Evolutionary conservation across 495 filamentous ascomycete genomes (phyloP), one percentile per base, ranked within the genome.

Genomic region (Tuber indicum): DNA sequence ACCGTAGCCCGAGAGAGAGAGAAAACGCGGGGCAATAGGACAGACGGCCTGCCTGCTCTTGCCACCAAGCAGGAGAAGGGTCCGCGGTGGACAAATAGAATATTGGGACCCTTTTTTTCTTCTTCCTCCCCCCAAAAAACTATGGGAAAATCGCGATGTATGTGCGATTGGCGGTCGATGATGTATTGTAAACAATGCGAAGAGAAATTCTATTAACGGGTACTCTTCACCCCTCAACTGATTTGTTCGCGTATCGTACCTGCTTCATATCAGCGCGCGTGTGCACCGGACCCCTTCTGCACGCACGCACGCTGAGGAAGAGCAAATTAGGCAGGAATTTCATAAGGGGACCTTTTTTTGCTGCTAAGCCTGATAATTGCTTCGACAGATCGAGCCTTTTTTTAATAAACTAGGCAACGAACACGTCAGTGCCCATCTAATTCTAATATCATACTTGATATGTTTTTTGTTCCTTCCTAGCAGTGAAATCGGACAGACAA

Each of bases 241-340:
- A 66, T 66, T 66, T 66, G 58, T 26, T 66, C 58, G 58, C 44
- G 75, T 71, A 62, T 71, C 44, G 77, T 78, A 73, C 75, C 75
- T 78, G 75, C 71, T 72, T 75, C 73, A 70, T 78, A 74, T 69
- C 76, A 77, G 77, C 75, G 71, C 45, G 75, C 44, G 71, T 26
- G 58, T 32, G 58, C 58, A 66, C 58, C 58, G 14, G 26, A 66
- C 58, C 58, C 32, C 58, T 66, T 32, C 32, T 32, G 32, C 32
- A 32, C 32, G 32, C 32, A 32, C 32, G 58, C 58, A 14, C 12
- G 58, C 58, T 12, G 58, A 66, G 14, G 58, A 16, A 66, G 58
- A 66, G 58, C 26, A 36, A 66, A 66, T 66, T 32, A 66, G 32
- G 58, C 58, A 66, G 26, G 58, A 66, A 66, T 66, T 32, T 66